Evolutionary conservation across 2,329 filamentous ascomycete species (phyloP).

Genomic region (Talaromyces rugulosus): DNA sequence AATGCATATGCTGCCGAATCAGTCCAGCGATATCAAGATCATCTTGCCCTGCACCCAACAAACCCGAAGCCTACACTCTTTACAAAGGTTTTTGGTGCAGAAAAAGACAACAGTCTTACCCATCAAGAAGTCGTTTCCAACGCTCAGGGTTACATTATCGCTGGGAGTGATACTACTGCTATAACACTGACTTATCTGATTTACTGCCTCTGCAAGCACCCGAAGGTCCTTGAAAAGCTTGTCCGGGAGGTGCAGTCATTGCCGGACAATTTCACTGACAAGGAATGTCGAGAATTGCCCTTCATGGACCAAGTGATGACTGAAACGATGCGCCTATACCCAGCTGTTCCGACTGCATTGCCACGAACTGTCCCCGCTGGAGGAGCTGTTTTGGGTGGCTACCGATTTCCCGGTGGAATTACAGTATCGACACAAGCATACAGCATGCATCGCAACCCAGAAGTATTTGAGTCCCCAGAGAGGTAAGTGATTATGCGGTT

Average conservation of each 20-base stretch:
- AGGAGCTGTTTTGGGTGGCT: conserved; percentile 37
- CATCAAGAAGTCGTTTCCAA: conserved; percentile 36
- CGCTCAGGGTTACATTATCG: conserved; percentile 45
- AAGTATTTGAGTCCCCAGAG: conserved; percentile 19
- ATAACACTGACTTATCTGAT: conserved; percentile 47
- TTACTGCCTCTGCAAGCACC: conserved; percentile 29
- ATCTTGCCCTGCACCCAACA: conserved; percentile 16
- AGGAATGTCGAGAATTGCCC: conserved; percentile 49
- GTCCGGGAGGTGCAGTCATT: conserved; percentile 42
- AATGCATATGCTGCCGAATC: conserved; percentile 21
- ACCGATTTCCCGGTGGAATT: conserved; percentile 47
- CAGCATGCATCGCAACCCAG: conserved; percentile 50
- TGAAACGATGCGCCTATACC: conserved; percentile 56
- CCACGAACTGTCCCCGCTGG: conserved; percentile 48
- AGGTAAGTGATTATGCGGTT: not conserved
- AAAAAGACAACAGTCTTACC: conserved; percentile 16
- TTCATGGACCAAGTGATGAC: conserved; percentile 54
- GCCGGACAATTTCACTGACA: conserved; percentile 29
- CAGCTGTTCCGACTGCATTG: conserved; percentile 54
- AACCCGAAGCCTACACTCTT: conserved; percentile 34
- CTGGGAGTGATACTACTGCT: conserved; percentile 52
- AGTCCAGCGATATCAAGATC: conserved; percentile 20
- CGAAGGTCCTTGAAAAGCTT: conserved; percentile 42
- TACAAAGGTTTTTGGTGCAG: conserved; percentile 32
- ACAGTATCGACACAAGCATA: conserved; percentile 50